Evolutionary conservation across 2,329 filamentous ascomycete genomes (phyloP).

Genomic region (Hirsutella thompsonii): DNA sequence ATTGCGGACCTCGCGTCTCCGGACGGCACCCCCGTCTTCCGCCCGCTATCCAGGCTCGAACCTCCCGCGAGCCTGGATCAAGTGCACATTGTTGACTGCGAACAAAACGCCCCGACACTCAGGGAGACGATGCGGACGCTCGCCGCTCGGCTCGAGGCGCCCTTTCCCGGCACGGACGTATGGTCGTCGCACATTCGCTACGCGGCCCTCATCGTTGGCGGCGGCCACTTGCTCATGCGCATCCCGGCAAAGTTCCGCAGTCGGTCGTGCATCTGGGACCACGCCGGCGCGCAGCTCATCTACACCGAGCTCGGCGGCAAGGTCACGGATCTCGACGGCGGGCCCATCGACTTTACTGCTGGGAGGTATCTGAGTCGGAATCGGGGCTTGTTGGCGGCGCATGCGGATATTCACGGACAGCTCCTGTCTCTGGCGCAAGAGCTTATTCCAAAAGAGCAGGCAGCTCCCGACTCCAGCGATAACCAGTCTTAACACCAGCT

Average conservation of each 20-base stretch:
- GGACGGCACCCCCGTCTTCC: constrained; percentile 7
- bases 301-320: constrained; percentile 41
- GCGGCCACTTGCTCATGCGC: constrained; percentile 21
- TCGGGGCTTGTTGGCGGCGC: constrained; percentile 28
- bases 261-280: constrained; percentile 32
- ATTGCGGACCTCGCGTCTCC: constrained; percentile 2
- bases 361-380: constrained; percentile 20
- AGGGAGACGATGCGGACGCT: constrained; percentile 18
- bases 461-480: neutral
- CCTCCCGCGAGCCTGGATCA: constrained; percentile 8
- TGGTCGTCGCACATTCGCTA: constrained; percentile 28
- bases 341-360: constrained; percentile 20
- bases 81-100: constrained; percentile 21
- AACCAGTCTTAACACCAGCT: neutral
- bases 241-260: constrained; percentile 10
- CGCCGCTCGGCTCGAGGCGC: constrained; percentile 15
- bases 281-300: constrained; percentile 44
- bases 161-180: constrained; percentile 22
- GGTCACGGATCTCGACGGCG: constrained; percentile 34
- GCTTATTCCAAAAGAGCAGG: neutral
- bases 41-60: constrained; percentile 9
- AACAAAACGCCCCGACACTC: constrained; percentile 15
- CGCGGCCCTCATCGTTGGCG: constrained; percentile 22
- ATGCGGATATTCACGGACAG: constrained; percentile 24
- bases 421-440: constrained; percentile 21